Evolutionary conservation across 495 filamentous ascomycete genomes (phyloP).

Genomic region (Neurospora sp.): DNA sequence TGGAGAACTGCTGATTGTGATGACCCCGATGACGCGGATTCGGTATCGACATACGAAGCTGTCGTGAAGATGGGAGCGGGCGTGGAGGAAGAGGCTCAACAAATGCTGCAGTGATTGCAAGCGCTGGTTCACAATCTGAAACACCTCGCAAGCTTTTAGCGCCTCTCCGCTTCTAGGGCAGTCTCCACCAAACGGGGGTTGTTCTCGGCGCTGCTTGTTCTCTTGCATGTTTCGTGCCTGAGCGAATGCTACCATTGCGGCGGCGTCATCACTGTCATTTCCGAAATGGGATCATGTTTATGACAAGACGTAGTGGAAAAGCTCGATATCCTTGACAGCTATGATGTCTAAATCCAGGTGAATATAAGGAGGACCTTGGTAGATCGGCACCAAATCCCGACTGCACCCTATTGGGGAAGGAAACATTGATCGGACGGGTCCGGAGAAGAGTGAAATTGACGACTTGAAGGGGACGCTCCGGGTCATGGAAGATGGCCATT

Average conservation of each 20-base stretch:
- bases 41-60: not conserved
- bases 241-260: not conserved
- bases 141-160: not conserved
- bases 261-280: not conserved
- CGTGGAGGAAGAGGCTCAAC: not conserved
- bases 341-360: not conserved
- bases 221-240: not conserved
- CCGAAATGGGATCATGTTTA: not conserved
- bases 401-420: not conserved
- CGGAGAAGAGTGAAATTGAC: not conserved
- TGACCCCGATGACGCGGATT: not conserved
- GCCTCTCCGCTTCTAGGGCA: not conserved
- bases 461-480: not conserved
- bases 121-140: not conserved
- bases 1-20: not conserved
- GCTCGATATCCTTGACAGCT: not conserved
- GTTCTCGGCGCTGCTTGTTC: not conserved
- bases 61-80: not conserved
- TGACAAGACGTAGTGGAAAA: not conserved
- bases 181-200: not conserved
- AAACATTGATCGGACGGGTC: not conserved
- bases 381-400: not conserved
- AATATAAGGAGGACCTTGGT: not conserved
- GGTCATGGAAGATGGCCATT: not conserved
- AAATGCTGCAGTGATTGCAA: not conserved